These are phyloP conservation scores for Parachaetomium inaequale DNA, from an alignment of 495 filamentous ascomycete genomes.

Conservation along the genomic window DNA sequence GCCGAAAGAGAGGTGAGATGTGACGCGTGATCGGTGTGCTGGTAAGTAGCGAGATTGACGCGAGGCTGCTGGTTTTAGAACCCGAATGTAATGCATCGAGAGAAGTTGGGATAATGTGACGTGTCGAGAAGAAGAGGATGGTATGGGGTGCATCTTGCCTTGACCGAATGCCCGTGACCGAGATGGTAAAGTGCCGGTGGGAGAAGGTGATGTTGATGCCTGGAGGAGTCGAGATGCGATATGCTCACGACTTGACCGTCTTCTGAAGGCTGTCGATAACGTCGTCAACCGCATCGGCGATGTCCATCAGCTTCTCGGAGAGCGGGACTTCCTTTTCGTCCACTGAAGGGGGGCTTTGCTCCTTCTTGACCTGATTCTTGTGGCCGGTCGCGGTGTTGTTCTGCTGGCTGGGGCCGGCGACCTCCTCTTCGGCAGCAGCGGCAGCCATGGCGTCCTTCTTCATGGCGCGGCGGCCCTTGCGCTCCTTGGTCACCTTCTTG, in stretches of 20 bases:
- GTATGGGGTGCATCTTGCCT: too few relatives aligned
- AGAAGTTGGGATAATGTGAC: too few relatives aligned
- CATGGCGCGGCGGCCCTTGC: not conserved
- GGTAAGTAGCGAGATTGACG: too few relatives aligned
- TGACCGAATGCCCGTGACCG: too few relatives aligned
- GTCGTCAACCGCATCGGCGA: not conserved
- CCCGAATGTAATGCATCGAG: too few relatives aligned
- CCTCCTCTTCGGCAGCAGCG: not conserved
- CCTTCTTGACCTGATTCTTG: not conserved
- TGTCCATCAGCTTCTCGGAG: not conserved
- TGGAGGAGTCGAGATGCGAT: too few relatives aligned
- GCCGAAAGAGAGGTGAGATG: too few relatives aligned
- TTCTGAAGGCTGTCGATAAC: not conserved
- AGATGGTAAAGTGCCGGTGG: too few relatives aligned
- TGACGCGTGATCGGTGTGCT: too few relatives aligned
- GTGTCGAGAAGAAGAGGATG: too few relatives aligned
- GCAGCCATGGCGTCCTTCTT: not conserved
- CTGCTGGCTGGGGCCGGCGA: not conserved
- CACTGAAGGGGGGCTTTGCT: not conserved
- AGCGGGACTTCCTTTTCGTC: not conserved
- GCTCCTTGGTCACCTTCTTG: slow-evolving; percentile 3
- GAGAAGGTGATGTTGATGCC: too few relatives aligned
- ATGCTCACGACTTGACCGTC: not conserved
- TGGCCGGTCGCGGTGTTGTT: not conserved
- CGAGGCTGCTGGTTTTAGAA: too few relatives aligned